Base-by-base conservation (phyloP, 2,329 filamentous ascomycete genomes). In the Ophiostoma piceae region DNA sequence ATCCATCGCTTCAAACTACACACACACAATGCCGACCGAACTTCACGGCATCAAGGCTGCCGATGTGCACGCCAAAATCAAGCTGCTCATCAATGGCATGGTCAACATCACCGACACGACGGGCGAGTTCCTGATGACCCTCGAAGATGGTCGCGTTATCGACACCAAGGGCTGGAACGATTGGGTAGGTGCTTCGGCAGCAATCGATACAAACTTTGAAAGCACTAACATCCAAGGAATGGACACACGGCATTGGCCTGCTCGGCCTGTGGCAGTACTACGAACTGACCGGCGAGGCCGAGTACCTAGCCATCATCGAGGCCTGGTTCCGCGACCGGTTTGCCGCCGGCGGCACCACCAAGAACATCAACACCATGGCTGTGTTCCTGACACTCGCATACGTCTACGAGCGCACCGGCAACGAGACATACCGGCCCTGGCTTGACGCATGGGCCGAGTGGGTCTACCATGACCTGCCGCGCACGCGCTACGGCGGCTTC, bases 361-460 rank as follows among this genome's bases (percentile, higher is more conserved):
- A 94, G 78, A 94, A 94, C 78, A 92, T 92, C 83, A 93, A 92
- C 81, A 93, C 91, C 19, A 92, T 94, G 90, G 88, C 89, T 14
- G 88, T 88, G 0, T 91, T 94, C 77, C 80, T 93, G 26, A 92
- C 91, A 0, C 83, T 94, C 0, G 90, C 91, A 0, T 88, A 88
- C 76, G 83, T 94, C n/a, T 94, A 94, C 75, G 91, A 94, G 78
- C 86, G 88, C 77, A 92, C 88, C 0, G 80, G 84, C 9, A 88
- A 92, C 75, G 82, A 84, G 73, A 87, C 85, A 0, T 93, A 92
- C 76, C 80, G 91, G 8, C 89, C 90, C 0, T 94, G 90, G 90
- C 82, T 94, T 6, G 91, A 94, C 75, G 83, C 84, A 66, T 94
- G 91, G 92, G 91, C 87, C 4, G 91, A 94, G 77, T 94, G 91